Conservation (phyloP, 106 monocot genomes). For the Dioscorea zingiberensis region DNA sequence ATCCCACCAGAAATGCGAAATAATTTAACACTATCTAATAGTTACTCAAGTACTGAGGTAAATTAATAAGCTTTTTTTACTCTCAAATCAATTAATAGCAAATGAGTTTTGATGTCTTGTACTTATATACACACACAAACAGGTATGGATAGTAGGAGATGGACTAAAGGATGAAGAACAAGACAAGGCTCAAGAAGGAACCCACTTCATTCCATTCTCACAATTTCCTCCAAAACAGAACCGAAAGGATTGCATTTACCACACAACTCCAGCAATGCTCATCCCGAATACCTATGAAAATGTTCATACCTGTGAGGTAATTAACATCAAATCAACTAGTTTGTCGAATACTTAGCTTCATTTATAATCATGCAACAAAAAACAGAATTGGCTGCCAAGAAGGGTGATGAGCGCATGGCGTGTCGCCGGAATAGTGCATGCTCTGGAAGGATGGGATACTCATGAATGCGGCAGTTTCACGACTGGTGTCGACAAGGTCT, state of each 20-base stretch:
- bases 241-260: slow-evolving; percentile 46
- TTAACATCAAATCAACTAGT: not conserved
- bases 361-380: not conserved
- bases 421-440: slow-evolving; percentile 73
- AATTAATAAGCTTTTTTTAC: too few species aligned
- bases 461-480: slow-evolving; percentile 47
- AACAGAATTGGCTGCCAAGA: slow-evolving; percentile 88
- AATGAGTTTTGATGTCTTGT: not conserved
- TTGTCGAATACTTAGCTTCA: not conserved
- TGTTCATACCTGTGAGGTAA: slow-evolving; percentile 74
- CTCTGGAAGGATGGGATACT: slow-evolving; percentile 48
- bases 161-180: slow-evolving; percentile 42
- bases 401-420: slow-evolving; percentile 87
- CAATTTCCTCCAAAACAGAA: slow-evolving; percentile 44
- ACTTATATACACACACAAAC: not conserved
- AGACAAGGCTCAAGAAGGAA: slow-evolving; percentile 24
- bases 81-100: not conserved
- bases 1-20: slow-evolving; percentile 22
- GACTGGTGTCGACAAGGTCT: slow-evolving; percentile 39
- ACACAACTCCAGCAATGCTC: slow-evolving; percentile 53
- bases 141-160: slow-evolving; percentile 70
- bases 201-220: slow-evolving; percentile 57
- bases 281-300: slow-evolving; percentile 61
- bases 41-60: slow-evolving; percentile 38
- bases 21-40: slow-evolving; percentile 30